These are phyloP conservation scores for Hypomontagnella submonticulosa DNA, from an alignment of 495 filamentous ascomycete genomes.

Conservation along the genomic window DNA sequence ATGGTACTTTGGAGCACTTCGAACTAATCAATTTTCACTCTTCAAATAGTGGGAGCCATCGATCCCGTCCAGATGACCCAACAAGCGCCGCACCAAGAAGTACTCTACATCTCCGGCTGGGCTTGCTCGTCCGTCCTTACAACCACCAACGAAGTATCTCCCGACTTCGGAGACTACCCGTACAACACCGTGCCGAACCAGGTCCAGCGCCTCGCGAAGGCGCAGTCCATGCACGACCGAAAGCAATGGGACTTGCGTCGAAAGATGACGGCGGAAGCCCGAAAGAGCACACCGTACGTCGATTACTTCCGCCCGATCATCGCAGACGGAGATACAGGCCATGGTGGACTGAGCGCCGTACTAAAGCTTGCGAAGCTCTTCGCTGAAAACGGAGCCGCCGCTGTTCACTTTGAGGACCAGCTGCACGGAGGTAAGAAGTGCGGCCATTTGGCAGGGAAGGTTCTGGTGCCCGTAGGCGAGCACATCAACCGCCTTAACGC, in stretches of 20 bases:
- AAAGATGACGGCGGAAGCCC: slow-evolving; percentile 76
- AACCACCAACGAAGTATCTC: slow-evolving; percentile 93
- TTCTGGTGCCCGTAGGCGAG: slow-evolving; percentile 91
- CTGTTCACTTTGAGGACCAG: slow-evolving; percentile 97
- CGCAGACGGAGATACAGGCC: slow-evolving; percentile 97
- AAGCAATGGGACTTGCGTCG: slow-evolving; percentile 90
- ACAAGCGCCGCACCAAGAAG: slow-evolving; percentile 94
- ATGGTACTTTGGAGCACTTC: neutral
- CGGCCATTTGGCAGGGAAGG: slow-evolving; percentile 96
- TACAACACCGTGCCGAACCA: slow-evolving; percentile 99
- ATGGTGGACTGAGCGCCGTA: slow-evolving; percentile 90
- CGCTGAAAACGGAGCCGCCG: slow-evolving; percentile 96
- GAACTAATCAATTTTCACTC: neutral
- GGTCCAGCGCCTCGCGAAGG: slow-evolving; percentile 94
- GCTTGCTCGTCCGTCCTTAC: slow-evolving; percentile 94
- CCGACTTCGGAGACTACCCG: slow-evolving; percentile 97
- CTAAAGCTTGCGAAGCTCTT: slow-evolving; percentile 98
- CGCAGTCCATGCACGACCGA: slow-evolving; percentile 94
- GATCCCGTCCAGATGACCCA: slow-evolving; percentile 99
- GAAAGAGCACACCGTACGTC: slow-evolving; percentile 78
- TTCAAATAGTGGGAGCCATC: slow-evolving; percentile 85
- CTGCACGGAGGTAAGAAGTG: slow-evolving; percentile 99
- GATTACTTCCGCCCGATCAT: slow-evolving; percentile 96
- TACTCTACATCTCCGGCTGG: slow-evolving; percentile 96
- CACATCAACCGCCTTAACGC: slow-evolving; percentile 96